These are phyloP conservation scores for Penicillium sp. DNA, from an alignment of 2,329 filamentous ascomycete genomes.

Conservation along the genomic window DNA sequence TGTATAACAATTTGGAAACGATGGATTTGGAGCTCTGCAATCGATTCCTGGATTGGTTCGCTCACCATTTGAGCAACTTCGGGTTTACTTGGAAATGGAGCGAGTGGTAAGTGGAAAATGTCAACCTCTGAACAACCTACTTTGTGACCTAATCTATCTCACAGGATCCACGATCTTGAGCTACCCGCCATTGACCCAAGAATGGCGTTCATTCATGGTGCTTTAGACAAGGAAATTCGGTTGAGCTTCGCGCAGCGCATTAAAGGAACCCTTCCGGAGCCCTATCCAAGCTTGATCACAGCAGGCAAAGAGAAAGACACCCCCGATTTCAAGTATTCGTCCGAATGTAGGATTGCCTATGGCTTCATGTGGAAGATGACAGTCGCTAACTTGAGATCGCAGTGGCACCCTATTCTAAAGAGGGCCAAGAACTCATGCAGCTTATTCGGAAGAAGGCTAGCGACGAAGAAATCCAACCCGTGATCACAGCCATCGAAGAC, in stretches of 20 bases:
- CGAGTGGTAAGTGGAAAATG: conserved; percentile 66
- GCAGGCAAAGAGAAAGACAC: conserved; percentile 90
- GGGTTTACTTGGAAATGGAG: conserved; percentile 99
- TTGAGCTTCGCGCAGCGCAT: conserved; percentile 95
- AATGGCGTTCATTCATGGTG: conserved; percentile 89
- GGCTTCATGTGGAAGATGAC: not conserved
- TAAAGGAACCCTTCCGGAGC: conserved; percentile 83
- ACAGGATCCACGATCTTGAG: conserved; percentile 73
- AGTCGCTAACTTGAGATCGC: conserved; percentile 15
- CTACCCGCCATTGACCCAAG: conserved; percentile 76
- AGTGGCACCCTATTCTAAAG: conserved; percentile 77
- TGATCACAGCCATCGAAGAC: conserved; percentile 79
- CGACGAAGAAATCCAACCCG: conserved; percentile 79
- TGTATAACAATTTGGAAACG: conserved; percentile 77
- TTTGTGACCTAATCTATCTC: conserved; percentile 17
- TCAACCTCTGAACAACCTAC: not conserved
- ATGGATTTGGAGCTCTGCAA: conserved; percentile 85
- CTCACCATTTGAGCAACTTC: conserved; percentile 97
- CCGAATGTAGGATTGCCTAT: conserved; percentile 59
- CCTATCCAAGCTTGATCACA: conserved; percentile 77
- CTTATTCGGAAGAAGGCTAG: conserved; percentile 80
- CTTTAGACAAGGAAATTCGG: conserved; percentile 93
- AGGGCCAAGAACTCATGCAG: conserved; percentile 77
- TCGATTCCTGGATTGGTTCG: conserved; percentile 95
- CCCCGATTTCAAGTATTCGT: conserved; percentile 89